Evolutionary conservation across 139 green algal species (phyloP), one percentile per base, ranked within the genome.

Genomic region (Chlorella sp.): DNA sequence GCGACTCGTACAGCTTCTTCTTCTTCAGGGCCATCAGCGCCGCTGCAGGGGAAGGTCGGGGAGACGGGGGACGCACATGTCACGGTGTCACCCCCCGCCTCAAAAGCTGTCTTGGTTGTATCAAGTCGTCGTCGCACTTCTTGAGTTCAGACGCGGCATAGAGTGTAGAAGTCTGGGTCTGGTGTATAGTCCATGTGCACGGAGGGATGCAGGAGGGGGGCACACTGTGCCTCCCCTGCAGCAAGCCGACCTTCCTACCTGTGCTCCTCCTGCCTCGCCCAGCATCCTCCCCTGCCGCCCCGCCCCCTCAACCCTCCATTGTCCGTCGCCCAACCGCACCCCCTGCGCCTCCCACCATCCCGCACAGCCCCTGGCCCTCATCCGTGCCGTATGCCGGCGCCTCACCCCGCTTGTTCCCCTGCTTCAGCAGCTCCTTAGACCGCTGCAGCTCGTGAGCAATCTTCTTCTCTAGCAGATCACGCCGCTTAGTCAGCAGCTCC

Each of bases 1-100:
- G 96, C n/a, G 48, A 86, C 93, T 99, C 96, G 75, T 97, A 97
- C 90, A 98, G 91, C 89, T 99, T 99, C 91, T 99, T 99, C 93
- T 96, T 97, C 90, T 99, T 99, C 48, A 99, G 88, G 40, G 95
- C 97, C 90, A 97, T 94, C 32, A 98, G 88, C 39, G 97, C 97
- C 30, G 91, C 93, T 95, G 92, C 89, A 88, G 9, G 14, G 32
- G 57, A 12, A 34, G 42, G 68, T 75, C 93, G 93, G 28, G 89
- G 86, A 60, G 12, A 19, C 19, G 5, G 32, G 57, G 5, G 81
- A 1, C 18, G 48, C 32, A 30, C 7, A 15, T 53, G 48, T 5
- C 18, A 42, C 11, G 42, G 40, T 15, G 48, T 18, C 34, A n/a
- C 34, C 42, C 3, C 81, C 42, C 5, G 81, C 48, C 5, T 39